Evolutionary conservation across 2,329 filamentous ascomycete genomes (phyloP), one percentile per base, ranked within the genome.

Genomic region (Diaporthe sp.): DNA sequence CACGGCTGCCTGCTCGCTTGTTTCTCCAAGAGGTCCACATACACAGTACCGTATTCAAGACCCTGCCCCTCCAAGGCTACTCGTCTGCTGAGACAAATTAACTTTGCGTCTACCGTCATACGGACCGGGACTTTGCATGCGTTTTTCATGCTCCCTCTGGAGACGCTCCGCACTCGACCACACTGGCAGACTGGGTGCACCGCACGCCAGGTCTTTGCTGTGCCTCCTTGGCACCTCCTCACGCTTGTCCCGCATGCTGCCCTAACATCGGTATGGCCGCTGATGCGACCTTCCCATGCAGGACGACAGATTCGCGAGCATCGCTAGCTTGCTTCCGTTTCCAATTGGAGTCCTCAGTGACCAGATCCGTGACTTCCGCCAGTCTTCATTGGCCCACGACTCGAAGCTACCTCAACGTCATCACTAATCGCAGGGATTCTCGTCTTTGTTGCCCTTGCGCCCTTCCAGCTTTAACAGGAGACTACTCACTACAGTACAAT

Each of bases 241-340:
- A 33, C 13, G n/a, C 38, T 33, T 45, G 71, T 30, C 60, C 61
- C 61, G 54, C 6, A n/a, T 28, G 35, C 61, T 35, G 22, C 52
- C 47, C 33, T 38, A 40, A 57, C 47, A 45, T 70, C 30, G 54
- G 57, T 13, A 52, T 25, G 61, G 22, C 71, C 69, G 57, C 58
- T 45, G 22, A 64, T 57, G 69, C 64, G 33, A 72, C 69, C 47
- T 25, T 66, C 68, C 61, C 68, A 70, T 74, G 72, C 72, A 15
- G 50, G 47, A 55, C 45, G 47, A 67, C 58, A 68, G 73, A 74
- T 74, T 74, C 58, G 73, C 68, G 69, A 72, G 58, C 22, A 50
- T 74, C 69, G 68, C 42, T 64, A 70, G n/a, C 52, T 47, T 55
- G n/a, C 58, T 70, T 47, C 57, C 30, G 25, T 45, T 17, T 33